Evolutionary conservation across 116 monocot species (phyloP), one percentile per base, ranked within the genome.

Genomic region (Dioscorea cayenensis): DNA sequence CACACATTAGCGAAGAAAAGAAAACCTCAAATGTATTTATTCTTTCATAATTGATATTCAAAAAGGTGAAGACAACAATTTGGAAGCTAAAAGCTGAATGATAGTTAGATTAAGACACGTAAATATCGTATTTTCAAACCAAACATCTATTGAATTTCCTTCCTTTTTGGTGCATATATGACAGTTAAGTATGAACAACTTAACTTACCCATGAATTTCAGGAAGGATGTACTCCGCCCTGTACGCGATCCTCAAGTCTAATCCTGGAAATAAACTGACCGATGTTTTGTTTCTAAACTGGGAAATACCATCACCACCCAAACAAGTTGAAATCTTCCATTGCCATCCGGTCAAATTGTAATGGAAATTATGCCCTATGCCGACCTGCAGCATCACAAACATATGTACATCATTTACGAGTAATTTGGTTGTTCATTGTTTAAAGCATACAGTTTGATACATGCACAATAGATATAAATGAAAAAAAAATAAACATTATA

Each of bases 261-360:
- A 88, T 28, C 97, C 88, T 28, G 97, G 97, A 64, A 86, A 88
- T 64, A 97, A 77, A 65, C 78, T 77, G 37, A 97, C 16, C 18
- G 88, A 80, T 49, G 93, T 80, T 78, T 90, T 93, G 79, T 97
- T 97, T 81, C 85, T 81, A 19, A 97, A 86, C 72, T 97, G 93
- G 49, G 97, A 97, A 59, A 97, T 68, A 23, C 97, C 97, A 80
- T 97, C 93, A 60, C 93, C 97, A 72, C 97, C 97, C 73, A 90
- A 83, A 74, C 79, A 85, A 29, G 93, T 86, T 23, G 93, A 93
- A 70, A 97, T 86, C 76, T 88, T 93, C 97, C 97, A 97, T 74
- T 97, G 93, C 97, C 97, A 97, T 35, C 90, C 93, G 59, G 74
- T 90, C 67, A 82, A 84, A 64, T 97, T 93, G 43, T 83, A 60